Base-by-base conservation (phyloP, 176 grass and related monocot species). In the Alloteropsis semialata region DNA sequence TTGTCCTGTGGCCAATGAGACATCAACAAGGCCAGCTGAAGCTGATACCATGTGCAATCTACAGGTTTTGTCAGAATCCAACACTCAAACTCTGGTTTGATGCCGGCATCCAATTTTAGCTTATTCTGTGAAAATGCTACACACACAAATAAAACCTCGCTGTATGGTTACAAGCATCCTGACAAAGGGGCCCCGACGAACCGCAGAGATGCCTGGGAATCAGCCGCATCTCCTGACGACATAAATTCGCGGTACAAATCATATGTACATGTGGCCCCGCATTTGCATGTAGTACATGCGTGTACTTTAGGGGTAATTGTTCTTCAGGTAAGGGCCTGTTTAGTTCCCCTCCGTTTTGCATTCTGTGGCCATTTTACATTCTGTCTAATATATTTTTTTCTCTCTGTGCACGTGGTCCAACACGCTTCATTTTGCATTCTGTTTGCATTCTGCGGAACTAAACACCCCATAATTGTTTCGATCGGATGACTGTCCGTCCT, bases 21-120 rank as follows among this genome's bases (percentile, higher is more conserved):
- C 3, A 5, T 36, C 25, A 59, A 82, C 51, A 82, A 34, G 54
- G 55, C 65, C 24, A 44, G 16, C 25, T 14, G 45, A 56, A 44
- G 29, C 57, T 34, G 57, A 56, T 18, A 38, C 78, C 50, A 81
- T 44, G 65, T 70, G 79, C 36, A 34, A 34, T 61, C 30, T 48
- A 61, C 58, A 69, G 36, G 36, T 25, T 57, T 43, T 70, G 65
- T 44, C 65, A 44, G 65, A 41, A 65, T 65, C 79, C 79, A 57
- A 57, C 24, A 16, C n/a, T n/a, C 36, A 30, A 42, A 39, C 34
- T 14, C 61, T 24, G 34, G 15, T 51, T 12, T 15, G 51, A 55
- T 34, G 8, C 13, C 18, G 55, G 27, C 14, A 65, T 80, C 32
- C 45, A 24, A 30, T 81, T 81, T 55, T 73, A 29, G 58, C 34